These are phyloP conservation scores for Hypomontagnella monticulosa DNA, from an alignment of 495 filamentous ascomycete species.

Conservation along the genomic window DNA sequence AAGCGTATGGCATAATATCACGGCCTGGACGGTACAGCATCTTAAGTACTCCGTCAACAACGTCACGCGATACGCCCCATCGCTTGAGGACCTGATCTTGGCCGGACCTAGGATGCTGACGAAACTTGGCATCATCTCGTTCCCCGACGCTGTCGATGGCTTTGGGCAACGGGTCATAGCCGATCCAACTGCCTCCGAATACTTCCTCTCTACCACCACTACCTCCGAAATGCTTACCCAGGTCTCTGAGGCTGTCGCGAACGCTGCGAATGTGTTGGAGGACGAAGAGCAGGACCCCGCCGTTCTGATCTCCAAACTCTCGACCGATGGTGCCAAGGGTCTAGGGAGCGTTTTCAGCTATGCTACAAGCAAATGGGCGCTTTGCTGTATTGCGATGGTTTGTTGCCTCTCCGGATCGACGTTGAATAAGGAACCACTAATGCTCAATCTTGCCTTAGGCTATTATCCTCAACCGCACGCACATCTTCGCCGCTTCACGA, in stretches of 20 bases:
- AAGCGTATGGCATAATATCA: constrained; percentile 59
- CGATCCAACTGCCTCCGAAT: constrained; percentile 60
- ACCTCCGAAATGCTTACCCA: constrained; percentile 50
- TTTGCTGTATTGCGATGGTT: constrained; percentile 79
- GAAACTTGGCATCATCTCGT: constrained; percentile 66
- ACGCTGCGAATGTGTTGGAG: constrained; percentile 39
- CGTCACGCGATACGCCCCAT: constrained; percentile 55
- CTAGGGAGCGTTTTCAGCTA: constrained; percentile 92
- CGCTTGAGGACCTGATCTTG: constrained; percentile 65
- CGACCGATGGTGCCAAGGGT: constrained; percentile 61
- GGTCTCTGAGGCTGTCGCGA: constrained; percentile 46
- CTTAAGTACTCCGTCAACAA: constrained; percentile 54
- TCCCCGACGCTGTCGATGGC: constrained; percentile 71
- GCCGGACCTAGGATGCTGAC: constrained; percentile 71
- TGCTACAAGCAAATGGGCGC: constrained; percentile 91
- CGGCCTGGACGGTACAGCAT: constrained; percentile 56
- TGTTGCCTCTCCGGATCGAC: constrained; percentile 5
- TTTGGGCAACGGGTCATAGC: constrained; percentile 69
- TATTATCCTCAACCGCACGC: constrained; percentile 87
- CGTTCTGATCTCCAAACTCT: constrained; percentile 56
- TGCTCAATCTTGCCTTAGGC: constrained; percentile 50
- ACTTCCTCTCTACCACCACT: constrained; percentile 47
- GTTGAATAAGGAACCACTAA: constrained; percentile 45
- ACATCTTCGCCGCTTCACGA: constrained; percentile 90
- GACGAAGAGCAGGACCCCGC: constrained; percentile 49